Evolutionary conservation across 352 stramenopile species (phyloP), one percentile per base, ranked within the genome.

Genomic region (Halophytophthora polymorphica): DNA sequence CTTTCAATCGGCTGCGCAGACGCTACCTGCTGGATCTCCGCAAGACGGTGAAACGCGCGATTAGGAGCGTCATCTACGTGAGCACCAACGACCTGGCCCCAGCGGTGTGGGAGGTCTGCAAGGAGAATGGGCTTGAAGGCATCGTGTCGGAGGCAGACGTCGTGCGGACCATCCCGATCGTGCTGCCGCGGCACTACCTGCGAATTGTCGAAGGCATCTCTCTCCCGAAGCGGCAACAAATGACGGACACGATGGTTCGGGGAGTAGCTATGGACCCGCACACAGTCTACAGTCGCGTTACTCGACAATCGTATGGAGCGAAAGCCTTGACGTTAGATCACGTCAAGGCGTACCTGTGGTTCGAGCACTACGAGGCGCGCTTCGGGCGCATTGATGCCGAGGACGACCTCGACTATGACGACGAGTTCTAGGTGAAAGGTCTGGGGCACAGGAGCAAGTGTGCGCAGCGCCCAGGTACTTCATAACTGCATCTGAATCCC

Each of bases 291-390:
- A 46, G 49, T 8, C 66, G 62, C 17, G 13, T 77, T 0, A 68
- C 56, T 40, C 39, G 50, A 8, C 53, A 38, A 19, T 15, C 10
- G 15, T 38, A 40, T 14, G 45, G 39, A 33, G 50, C 50, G 11
- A 12, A 18, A 13, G 14, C 25, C 8, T 10, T 58, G 5, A 56
- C 39, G 12, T 33, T 45, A 29, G 50, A 4, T 13, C 18, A 41
- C 29, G 42, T 85, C n/a, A 66, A 79, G 55, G 69, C 63, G 2
- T 68, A 77, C 8, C 41, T 82, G 8, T 85, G 70, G 70, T 45
- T 82, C 17, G 66, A 74, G 40, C 56, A 59, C 42, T 82, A 70
- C 49, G 67, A 69, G 46, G 58, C 36, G 10, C 17, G 61, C 11
- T 60, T 64, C 40, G 66, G 64, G 10, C 45, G 45, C 11, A 51